Evolutionary conservation across 2,329 filamentous ascomycete species (phyloP).

Genomic region (Fonsecaea erecta): DNA sequence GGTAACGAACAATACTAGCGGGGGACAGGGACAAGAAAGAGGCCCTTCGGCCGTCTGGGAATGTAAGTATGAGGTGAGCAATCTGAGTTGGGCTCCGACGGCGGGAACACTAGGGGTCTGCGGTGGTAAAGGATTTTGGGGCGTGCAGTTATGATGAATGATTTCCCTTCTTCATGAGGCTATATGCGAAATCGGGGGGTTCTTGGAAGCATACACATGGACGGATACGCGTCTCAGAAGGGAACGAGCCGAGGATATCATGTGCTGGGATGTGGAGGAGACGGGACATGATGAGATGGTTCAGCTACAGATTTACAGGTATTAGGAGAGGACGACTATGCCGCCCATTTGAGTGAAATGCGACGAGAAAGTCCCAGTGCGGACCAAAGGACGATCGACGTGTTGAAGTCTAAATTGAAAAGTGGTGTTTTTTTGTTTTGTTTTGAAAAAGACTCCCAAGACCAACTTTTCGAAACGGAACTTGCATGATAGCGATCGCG

Average conservation of each 20-base stretch:
- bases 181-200: neutral
- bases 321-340: neutral
- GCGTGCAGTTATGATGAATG: constrained; percentile 41
- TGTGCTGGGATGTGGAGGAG: neutral
- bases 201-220: neutral
- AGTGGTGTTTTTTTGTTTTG: too few relatives aligned
- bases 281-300: neutral
- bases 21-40: constrained; percentile 43
- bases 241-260: neutral
- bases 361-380: neutral
- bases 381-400: neutral
- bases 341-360: neutral
- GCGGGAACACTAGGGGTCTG: constrained; percentile 51
- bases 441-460: neutral
- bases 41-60: constrained; percentile 53
- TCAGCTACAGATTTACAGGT: too few relatives aligned
- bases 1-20: constrained; percentile 29
- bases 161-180: neutral
- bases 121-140: constrained; percentile 52
- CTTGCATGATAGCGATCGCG: too few relatives aligned
- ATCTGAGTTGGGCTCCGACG: constrained; percentile 54
- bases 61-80: constrained; percentile 53
- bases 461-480: too few relatives aligned
- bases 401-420: neutral
- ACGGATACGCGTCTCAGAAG: neutral